Evolutionary conservation across 257 asterid species (phyloP), one percentile per base, ranked within the genome.

Genomic region (Echium plantagineum): DNA sequence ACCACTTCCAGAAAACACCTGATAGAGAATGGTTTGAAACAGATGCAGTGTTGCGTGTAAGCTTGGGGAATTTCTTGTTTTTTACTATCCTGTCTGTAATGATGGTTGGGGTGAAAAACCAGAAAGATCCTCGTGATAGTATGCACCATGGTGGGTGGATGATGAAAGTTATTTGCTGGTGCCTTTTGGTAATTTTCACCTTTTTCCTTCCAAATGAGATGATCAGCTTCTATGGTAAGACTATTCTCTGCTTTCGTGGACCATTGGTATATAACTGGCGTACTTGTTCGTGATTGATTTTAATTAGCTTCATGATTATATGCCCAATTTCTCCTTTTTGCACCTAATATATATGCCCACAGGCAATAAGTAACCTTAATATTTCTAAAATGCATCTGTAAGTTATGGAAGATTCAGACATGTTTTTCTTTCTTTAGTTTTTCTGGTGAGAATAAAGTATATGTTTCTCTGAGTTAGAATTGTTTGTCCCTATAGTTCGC

Each of bases 131-230:
- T 30, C 97, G 97, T 58, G 96, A 87, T 67, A 62, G 64, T 62
- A 9, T 90, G 80, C 97, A 90, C 81, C 97, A 90, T 74, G 95
- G 96, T 5, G 96, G 94, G 57, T 90, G 97, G 97, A 87, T 87
- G 97, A 80, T 85, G 88, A 90, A 90, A 79, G 21, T 87, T 24
- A 76, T 90, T 75, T 81, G 89, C 71, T 90, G 96, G 97, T 87
- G 79, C 77, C 76, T 90, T 64, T 69, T 90, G 80, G 90, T 90
- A 13, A 83, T 90, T 72, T 75, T 90, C 67, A 90, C 85, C 93
- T 90, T 90, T 81, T 90, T 90, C 72, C 71, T 90, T 49, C 97
- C 96, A 17, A 90, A 90, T 58, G 94, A 75, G 58, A 55, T 87
- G 64, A 75, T 90, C 78, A 87, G 96, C 85, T 87, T 87, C 76